Percentiles rank a stretch among this genome's conserved stretches.
Evolutionary conservation across 2,329 filamentous ascomycete genomes (phyloP).

Genomic region (Bipolaris victoriae): DNA sequence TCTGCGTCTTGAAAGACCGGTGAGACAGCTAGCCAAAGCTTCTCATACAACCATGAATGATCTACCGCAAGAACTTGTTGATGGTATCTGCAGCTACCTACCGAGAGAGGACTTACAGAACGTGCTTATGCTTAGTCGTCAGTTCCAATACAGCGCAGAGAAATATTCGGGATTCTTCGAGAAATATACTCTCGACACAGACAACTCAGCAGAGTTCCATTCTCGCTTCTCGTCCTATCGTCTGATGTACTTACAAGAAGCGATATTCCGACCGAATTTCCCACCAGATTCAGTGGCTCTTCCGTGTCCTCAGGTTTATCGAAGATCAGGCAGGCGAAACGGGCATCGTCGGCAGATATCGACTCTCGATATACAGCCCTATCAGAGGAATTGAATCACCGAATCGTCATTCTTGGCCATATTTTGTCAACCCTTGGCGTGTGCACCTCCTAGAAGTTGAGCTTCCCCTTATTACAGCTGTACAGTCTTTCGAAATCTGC

Average conservation of each 20-base stretch:
- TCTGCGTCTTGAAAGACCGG: no score
- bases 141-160: constrained; percentile 21
- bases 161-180: constrained; percentile 20
- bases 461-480: not conserved
- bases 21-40: no score
- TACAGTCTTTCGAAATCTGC: not conserved
- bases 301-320: not conserved
- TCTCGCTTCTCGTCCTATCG: constrained; percentile 12
- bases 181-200: constrained; percentile 9
- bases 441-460: not conserved
- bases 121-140: constrained; percentile 13
- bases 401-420: not conserved
- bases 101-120: constrained; percentile 20
- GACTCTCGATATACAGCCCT: not conserved
- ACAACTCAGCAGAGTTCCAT: constrained; percentile 14
- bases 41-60: no score
- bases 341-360: not conserved
- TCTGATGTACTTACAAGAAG: constrained; percentile 8
- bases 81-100: not conserved
- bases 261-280: not conserved
- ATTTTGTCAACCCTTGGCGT: not conserved
- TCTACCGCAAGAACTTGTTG: no score
- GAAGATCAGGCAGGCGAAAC: not conserved
- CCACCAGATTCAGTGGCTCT: not conserved
- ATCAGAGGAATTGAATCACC: not conserved